Evolutionary conservation across 805 yeast species (phyloP).

Genomic region (Hanseniaspora nectarophila): DNA sequence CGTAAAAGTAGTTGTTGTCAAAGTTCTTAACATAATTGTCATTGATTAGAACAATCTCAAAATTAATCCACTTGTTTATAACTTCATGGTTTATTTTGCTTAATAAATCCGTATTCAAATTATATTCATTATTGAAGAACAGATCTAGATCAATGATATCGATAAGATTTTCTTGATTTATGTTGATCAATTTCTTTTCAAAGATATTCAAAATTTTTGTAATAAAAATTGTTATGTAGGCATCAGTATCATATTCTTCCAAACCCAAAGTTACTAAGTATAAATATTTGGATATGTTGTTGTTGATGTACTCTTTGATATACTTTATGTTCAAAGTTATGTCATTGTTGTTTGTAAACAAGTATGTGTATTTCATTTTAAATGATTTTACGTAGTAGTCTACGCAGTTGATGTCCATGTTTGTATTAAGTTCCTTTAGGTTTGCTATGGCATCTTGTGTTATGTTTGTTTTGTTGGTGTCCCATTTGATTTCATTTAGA

Average conservation of each 20-base stretch:
- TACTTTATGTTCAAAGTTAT: neutral
- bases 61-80: constrained; percentile 37
- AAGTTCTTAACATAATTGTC: constrained; percentile 37
- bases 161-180: constrained; percentile 29
- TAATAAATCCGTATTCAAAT: neutral
- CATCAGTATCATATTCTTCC: constrained; percentile 21
- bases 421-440: neutral
- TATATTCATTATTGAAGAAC: constrained; percentile 9
- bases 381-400: neutral
- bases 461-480: constrained; percentile 18
- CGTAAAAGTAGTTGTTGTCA: constrained; percentile 21
- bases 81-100: neutral
- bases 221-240: neutral
- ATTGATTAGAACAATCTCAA: constrained; percentile 37
- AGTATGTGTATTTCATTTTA: neutral
- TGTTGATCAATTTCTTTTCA: constrained; percentile 31
- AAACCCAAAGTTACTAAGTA: constrained; percentile 18
- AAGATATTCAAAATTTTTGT: constrained; percentile 27
- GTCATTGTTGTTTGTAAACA: neutral
- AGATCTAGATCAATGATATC: constrained; percentile 34
- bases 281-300: neutral
- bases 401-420: neutral
- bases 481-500: constrained; percentile 22
- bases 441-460: constrained; percentile 16
- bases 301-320: neutral